Evolutionary conservation across 2,329 filamentous ascomycete genomes (phyloP), one percentile per base, ranked within the genome.

Genomic region (Rutstroemia sp.): DNA sequence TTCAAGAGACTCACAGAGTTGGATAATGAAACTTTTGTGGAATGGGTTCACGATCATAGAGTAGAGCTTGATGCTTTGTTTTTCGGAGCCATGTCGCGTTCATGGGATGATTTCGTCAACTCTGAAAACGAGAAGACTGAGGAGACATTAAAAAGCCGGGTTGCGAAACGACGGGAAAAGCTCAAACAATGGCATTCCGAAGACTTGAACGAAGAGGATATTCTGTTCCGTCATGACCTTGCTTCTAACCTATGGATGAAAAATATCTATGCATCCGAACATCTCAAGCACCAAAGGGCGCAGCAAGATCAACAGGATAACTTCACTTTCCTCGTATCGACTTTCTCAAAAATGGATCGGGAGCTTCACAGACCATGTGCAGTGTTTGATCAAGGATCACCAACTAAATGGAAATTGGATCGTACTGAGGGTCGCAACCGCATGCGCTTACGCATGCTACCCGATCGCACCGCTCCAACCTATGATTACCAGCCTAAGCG

Each of bases 261-360:
- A 64, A 97, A 96, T 65, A 96, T 99, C 42, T 94, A 92, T 70
- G 85, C 87, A 49, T 90, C 92, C 0, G 94, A 99, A 69, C 87
- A 94, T 62, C 82, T 92, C 67, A 97, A 96, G 69, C 87, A 95
- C 62, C 92, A 97, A 69, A 81, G 94, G 60, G 80, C 89, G 16
- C 74, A 91, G 54, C 94, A 99, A 71, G 95, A 99, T 66, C 89
- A 96, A 66, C 91, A 96, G 64, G 94, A 99, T 68, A 92, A 92
- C 65, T 80, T 89, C 57, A 78, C 80, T 1, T 96, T 90, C 68
- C 80, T 95, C 59, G 82, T 83, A 44, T 83, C 88, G 0, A 80
- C 86, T 0, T 91, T 94, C 68, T 80, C 81, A 5, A 90, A 86
- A 67, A 86, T 97, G 73, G 85, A 92, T 57, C 79, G 86, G 55